Conservation (phyloP, 441 rosid genomes). For the Biscutella laevigata region DNA sequence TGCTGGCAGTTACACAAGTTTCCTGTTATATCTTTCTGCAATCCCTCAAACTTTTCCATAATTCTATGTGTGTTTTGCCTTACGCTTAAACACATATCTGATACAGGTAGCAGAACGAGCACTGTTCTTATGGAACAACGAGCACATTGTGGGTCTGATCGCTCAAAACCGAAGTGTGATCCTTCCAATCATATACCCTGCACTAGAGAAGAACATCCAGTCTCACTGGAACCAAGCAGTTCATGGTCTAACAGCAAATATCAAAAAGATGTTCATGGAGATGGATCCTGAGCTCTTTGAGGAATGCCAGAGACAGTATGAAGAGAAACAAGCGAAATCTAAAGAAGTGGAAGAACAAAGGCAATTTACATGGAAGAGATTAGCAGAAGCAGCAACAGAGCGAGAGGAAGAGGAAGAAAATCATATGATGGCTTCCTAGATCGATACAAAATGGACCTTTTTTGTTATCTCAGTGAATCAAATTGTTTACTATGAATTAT, state of each 20-base stretch:
- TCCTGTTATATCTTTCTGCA: neutral
- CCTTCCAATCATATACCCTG: conserved; percentile 66
- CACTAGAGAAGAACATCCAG: conserved; percentile 71
- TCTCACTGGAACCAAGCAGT: conserved; percentile 93
- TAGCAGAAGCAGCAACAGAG: conserved; percentile 58
- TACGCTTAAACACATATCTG: neutral
- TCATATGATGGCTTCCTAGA: conserved; percentile 49
- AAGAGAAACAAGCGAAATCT: conserved; percentile 59
- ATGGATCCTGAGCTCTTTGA: conserved; percentile 70
- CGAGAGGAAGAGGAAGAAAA: conserved; percentile 37
- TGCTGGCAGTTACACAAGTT: neutral
- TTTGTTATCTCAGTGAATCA: neutral
- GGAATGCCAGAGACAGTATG: conserved; percentile 51
- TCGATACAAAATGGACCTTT: conserved; percentile 18
- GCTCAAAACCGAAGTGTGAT: conserved; percentile 66
- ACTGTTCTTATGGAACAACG: conserved; percentile 90
- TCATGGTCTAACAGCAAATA: conserved; percentile 67
- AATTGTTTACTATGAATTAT: conserved; percentile 10
- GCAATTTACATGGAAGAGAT: conserved; percentile 63
- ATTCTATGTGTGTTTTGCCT: neutral
- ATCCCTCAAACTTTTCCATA: neutral
- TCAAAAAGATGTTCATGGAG: conserved; percentile 83
- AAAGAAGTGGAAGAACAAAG: conserved; percentile 68
- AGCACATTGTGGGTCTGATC: conserved; percentile 70
- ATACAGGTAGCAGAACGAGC: conserved; percentile 88